phyloP scores from a whole-genome alignment of 768 basidiomycete genomes.

The Holtermannia corniformis region DNA sequence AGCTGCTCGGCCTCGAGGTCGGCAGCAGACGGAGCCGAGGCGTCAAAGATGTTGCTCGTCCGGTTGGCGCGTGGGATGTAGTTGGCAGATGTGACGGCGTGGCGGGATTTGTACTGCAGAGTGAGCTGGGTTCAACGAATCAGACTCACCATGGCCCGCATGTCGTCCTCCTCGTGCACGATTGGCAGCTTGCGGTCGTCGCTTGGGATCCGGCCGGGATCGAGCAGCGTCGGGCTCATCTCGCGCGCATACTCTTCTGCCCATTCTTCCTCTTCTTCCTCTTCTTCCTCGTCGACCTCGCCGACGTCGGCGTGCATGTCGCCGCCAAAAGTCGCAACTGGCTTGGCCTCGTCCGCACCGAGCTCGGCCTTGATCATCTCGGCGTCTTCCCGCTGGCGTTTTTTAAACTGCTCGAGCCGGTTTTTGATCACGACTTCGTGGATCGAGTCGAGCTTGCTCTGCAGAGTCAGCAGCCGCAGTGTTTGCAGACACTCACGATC shows the following conservation, averaged over 20 bases:
- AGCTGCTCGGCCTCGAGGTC: conserved; percentile 78
- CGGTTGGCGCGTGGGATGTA: conserved; percentile 63
- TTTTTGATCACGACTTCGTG: conserved; percentile 97
- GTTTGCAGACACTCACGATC: conserved; percentile 51
- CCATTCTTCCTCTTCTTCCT: conserved; percentile 39
- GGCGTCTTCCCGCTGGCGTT: conserved; percentile 91
- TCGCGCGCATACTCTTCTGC: conserved; percentile 65
- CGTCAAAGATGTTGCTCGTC: conserved; percentile 46
- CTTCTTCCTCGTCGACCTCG: conserved; percentile 37
- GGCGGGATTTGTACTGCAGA: conserved; percentile 64
- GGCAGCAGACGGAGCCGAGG: conserved; percentile 50
- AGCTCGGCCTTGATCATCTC: conserved; percentile 82
- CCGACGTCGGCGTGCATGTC: conserved; percentile 40
- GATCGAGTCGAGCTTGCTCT: conserved; percentile 83
- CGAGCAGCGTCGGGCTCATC: conserved; percentile 74
- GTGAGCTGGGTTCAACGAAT: neutral
- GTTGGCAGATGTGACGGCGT: conserved; percentile 68
- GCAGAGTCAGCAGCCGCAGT: conserved; percentile 2
- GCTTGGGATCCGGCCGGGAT: conserved; percentile 57
- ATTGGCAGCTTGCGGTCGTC: conserved; percentile 80
- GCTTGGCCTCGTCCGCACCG: conserved; percentile 50
- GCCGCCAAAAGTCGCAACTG: conserved; percentile 47
- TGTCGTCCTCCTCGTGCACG: conserved; percentile 49
- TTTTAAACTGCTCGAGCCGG: conserved; percentile 87
- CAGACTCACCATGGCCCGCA: conserved; percentile 29